These are phyloP conservation scores for Phytophthora hibernalis DNA, from an alignment of 352 stramenopile species.

Conservation along the genomic window DNA sequence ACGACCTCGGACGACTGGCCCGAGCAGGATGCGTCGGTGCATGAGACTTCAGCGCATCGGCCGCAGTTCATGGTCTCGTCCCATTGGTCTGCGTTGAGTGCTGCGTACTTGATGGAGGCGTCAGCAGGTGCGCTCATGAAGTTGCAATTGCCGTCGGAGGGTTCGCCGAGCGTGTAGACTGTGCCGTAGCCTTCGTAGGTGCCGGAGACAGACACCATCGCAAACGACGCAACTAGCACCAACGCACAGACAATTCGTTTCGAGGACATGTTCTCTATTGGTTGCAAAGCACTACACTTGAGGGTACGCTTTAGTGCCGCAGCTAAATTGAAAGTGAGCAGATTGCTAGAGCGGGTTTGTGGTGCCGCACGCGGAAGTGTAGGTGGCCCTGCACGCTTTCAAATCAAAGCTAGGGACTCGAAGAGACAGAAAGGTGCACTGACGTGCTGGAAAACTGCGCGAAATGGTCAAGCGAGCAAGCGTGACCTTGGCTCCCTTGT, in stretches of 20 bases:
- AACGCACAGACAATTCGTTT: conserved; percentile 19
- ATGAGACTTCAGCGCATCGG: conserved; percentile 55
- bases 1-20: conserved; percentile 55
- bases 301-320: conserved; percentile 1
- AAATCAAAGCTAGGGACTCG: conserved; percentile 4
- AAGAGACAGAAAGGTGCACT: conserved; percentile 26
- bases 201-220: background rate
- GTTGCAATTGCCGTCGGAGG: conserved; percentile 53
- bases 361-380: conserved; percentile 17
- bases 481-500: conserved; percentile 16
- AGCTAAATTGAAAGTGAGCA: conserved; percentile 29
- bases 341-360: background rate
- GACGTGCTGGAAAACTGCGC: conserved; percentile 26
- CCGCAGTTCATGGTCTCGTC: conserved; percentile 54
- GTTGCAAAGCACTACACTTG: background rate
- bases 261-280: conserved; percentile 10
- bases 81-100: conserved; percentile 52
- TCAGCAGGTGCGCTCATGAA: conserved; percentile 43
- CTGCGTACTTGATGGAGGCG: conserved; percentile 47
- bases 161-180: conserved; percentile 40
- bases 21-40: conserved; percentile 55
- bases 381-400: conserved; percentile 15
- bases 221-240: conserved; percentile 4
- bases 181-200: conserved; percentile 27
- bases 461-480: conserved; percentile 15